Evolutionary conservation across 768 basidiomycete species (phyloP), one percentile per base, ranked within the genome.

Genomic region (Mycena galericulata): DNA sequence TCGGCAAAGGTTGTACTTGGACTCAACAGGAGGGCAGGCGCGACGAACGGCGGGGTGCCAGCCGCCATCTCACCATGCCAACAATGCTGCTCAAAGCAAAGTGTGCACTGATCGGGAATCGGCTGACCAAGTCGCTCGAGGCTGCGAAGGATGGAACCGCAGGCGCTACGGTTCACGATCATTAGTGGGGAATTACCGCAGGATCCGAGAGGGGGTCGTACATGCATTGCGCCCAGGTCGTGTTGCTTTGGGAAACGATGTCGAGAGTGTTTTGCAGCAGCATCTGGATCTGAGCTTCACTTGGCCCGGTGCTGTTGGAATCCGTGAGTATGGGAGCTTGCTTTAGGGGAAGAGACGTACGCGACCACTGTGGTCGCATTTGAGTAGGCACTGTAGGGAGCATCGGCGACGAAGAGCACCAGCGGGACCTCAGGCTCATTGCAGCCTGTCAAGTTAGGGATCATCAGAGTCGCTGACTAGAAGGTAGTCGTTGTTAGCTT

Each of bases 401-500:
- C 60, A 50, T 61, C 60, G 24, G 60, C 49, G n/a, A n/a, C n/a
- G n/a, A n/a, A n/a, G n/a, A n/a, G n/a, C n/a, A n/a, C n/a, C n/a
- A n/a, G n/a, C n/a, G 60, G 60, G 36, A 51, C 60, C 47, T 61
- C 60, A 51, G 60, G 60, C 30, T 61, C 60, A 17, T 61, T 61
- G 60, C 60, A 61, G 34, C 60, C 60, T 61, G 60, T 20, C 60
- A 61, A 30, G 15, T 40, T 17, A 50, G 29, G 34, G 47, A 60
- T 61, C 47, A 61, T 47, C 47, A 61, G 60, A 50, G 22, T 30
- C 60, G 26, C 46, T n/a, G 38, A 29, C 36, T 50, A 20, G 27
- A 51, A 51, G n/a, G 34, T 38, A n/a, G 27, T 50, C 45, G 46
- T 22, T 50, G 47, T 61, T n/a, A 15, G n/a, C 60, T n/a, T n/a